phyloP scores from a whole-genome alignment of 2,329 filamentous ascomycete genomes.

The Pleoardoris graminearum region DNA sequence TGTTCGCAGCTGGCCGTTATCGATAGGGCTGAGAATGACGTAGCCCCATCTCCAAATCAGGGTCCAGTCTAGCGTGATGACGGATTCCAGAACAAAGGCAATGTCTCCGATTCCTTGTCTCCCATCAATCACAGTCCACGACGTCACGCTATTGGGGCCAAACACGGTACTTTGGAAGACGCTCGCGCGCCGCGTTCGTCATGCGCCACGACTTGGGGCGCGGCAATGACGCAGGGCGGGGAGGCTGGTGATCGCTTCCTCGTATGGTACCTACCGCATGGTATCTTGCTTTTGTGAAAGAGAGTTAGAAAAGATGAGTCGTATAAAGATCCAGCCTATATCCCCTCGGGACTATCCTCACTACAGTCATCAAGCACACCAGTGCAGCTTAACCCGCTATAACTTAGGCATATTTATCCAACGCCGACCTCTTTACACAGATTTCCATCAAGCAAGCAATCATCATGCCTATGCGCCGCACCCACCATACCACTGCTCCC shows the following conservation, averaged over 20 bases:
- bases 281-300: conserved; percentile 11
- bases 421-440: not conserved
- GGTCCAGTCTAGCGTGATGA: conserved; percentile 10
- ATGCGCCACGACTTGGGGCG: conserved; percentile 6
- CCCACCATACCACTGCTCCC: conserved; percentile 29
- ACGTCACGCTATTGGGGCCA: not conserved
- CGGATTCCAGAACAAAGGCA: conserved; percentile 2
- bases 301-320: not conserved
- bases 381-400: conserved; percentile 7
- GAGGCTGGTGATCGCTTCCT: conserved; percentile 4
- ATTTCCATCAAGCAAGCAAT: conserved; percentile 9
- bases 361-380: conserved; percentile 4
- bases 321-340: conserved; percentile 11
- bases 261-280: not conserved
- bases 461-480: conserved; percentile 39
- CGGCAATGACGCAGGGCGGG: conserved; percentile 9
- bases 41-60: conserved; percentile 3
- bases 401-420: conserved; percentile 7
- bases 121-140: not conserved
- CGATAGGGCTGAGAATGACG: conserved; percentile 11
- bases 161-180: conserved; percentile 8
- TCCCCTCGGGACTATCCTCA: not conserved
- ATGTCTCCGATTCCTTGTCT: not conserved
- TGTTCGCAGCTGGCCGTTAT: not conserved
- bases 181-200: conserved; percentile 6